Base-by-base conservation (phyloP, 2,329 filamentous ascomycete genomes). In the Epichloe amarillans region DNA sequence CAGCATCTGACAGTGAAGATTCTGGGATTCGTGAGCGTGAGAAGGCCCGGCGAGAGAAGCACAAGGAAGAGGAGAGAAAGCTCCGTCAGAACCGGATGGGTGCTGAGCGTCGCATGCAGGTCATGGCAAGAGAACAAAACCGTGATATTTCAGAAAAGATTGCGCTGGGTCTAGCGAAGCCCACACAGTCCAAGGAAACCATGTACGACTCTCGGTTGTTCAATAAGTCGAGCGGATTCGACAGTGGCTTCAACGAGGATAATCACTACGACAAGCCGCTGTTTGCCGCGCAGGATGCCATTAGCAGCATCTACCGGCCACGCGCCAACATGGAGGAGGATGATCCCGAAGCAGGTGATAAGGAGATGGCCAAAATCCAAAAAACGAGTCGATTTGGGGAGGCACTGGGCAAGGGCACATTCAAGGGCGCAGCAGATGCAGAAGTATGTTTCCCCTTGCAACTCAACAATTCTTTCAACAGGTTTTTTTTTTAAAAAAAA, bases 201-300 rank as follows among this genome's bases (percentile, higher is more conserved):
- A 97, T 97, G 93, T 98, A 94, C 71, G 93, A 98, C 70, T 94
- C 89, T 2, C 78, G 93, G 40, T 71, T 98, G 33, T 98, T 98
- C 70, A 96, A 97, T 69, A 88, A 95, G 69, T 85, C 83, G 5
- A 90, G 86, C 59, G 93, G 93, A 0, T 94, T 98, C 64, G 84
- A 89, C 58, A 79, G 83, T 49, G 93, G 91, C 0, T 89, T 96
- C 76, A 98, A 98, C 66, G 93, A 98, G 67, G 93, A 98, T 66
- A 93, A 98, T 63, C 82, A 84, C 0, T 98, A 97, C 70, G 93
- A 97, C 67, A 97, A 97, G 69, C 93, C 93, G 19, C 73, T 98
- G 7, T 98, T 98, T 65, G 90, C 90, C 1, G 91, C 93, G 14
- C 89, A 96, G 64, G 91, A 97, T 63, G 91, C 88, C 8, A 88